Base-by-base conservation (phyloP, 768 basidiomycete genomes). In the Pleurotus sapidus region DNA sequence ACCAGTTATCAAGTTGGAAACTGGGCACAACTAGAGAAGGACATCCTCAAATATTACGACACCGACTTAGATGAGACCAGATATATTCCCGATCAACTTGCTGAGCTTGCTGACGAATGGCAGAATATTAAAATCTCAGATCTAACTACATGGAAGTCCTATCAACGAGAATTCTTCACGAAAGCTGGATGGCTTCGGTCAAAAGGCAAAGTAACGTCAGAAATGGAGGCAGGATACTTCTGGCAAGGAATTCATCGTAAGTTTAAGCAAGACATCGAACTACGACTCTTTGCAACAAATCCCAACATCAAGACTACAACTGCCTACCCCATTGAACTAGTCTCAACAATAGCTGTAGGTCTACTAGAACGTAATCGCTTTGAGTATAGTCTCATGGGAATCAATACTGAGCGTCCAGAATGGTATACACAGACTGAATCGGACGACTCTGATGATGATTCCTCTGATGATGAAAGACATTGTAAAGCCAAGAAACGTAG, bases 131-230 rank as follows among this genome's bases (percentile, higher is more conserved):
- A 27, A 5, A 61, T 63, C 18, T 5, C 3, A 14, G 45, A 20
- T 25, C 30, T 63, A 14, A 24, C 43, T 2, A 18, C 20, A 0
- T 63, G 59, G 56, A 55, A 49, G n/a, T 48, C 40, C 18, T 63
- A 60, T 51, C 34, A 43, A 1, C 1, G 53, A 12, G 42, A 58
- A 1, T 63, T 63, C 24, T 18, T 58, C 0, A 45, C 39, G 3
- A 61, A 61, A 20, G 20, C 20, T 20, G 20, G 20, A 20, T 20
- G 20, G 20, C 20, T 20, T 20, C 20, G 20, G 20, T 20, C 20
- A 20, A 20, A 20, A 20, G 20, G 20, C 20, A 20, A 20, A 20
- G 20, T 20, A 20, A 20, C 20, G 20, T 20, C 20, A 20, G 20
- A 20, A 20, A 20, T 20, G 20, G 20, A 20, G 3, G 20, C 20